phyloP scores from a whole-genome alignment of 768 basidiomycete genomes.

The Leccinum subgranulosum region DNA sequence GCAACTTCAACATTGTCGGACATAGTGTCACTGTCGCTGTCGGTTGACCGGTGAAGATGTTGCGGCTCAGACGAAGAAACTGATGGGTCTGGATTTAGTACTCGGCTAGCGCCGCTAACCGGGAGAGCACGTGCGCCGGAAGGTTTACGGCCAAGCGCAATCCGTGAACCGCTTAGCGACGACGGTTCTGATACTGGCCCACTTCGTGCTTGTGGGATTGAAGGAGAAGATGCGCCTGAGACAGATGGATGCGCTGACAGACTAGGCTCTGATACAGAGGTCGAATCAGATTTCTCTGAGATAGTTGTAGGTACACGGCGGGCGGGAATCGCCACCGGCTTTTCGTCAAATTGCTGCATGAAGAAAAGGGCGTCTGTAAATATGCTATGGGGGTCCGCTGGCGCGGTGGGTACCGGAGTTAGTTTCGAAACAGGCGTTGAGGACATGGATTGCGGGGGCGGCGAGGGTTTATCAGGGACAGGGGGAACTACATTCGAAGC shows the following conservation, averaged over 20 bases:
- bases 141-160: slow-evolving; percentile 60
- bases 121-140: slow-evolving; percentile 77
- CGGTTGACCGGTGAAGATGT: slow-evolving; percentile 23
- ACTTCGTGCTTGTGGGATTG: slow-evolving; percentile 15
- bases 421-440: slow-evolving; percentile 30
- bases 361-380: slow-evolving; percentile 62
- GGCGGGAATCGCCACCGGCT: slow-evolving; percentile 15
- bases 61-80: slow-evolving; percentile 38
- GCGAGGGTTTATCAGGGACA: slow-evolving; percentile 24
- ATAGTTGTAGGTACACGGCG: slow-evolving; percentile 46
- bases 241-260: slow-evolving; percentile 10
- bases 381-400: slow-evolving; percentile 35
- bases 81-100: slow-evolving; percentile 33
- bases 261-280: slow-evolving; percentile 31
- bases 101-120: slow-evolving; percentile 33
- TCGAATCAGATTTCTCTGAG: slow-evolving; percentile 39
- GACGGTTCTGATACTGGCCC: slow-evolving; percentile 31
- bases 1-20: slow-evolving; percentile 18
- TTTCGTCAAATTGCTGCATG: slow-evolving; percentile 56
- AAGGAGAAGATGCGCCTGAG: slow-evolving; percentile 24
- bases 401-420: slow-evolving; percentile 8
- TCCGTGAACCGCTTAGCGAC: slow-evolving; percentile 38
- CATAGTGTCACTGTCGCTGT: slow-evolving; percentile 35
- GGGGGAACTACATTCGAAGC: slow-evolving; percentile 22
- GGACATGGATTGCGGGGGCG: slow-evolving; percentile 14